Evolutionary conservation across 2,329 filamentous ascomycete species (phyloP), one percentile per base, ranked within the genome.

Genomic region (Pseudogymnoascus sp.): DNA sequence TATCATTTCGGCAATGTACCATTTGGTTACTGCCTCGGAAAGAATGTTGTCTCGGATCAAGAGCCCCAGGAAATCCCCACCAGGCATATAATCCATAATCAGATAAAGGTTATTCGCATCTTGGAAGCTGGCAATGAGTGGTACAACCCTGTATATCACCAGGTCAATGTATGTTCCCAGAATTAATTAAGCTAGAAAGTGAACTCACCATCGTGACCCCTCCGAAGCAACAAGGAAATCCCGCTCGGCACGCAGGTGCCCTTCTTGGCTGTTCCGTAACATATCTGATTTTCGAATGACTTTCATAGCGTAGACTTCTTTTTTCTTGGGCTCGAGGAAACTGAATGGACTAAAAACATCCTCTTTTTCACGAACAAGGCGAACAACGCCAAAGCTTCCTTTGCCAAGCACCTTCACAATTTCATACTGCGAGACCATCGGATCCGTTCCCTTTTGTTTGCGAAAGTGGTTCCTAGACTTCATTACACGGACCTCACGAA

Each of bases 41-140:
- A 99, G 80, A 2, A 90, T 84, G 65, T 95, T 92, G 71, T 96
- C 90, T 14, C 93, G 86, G 62, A 97, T 89, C 14, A 99, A 78
- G 0, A 97, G 76, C 1, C 90, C 90, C 0, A 99, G 81, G 68
- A 99, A 98, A 73, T 99, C 93, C 0, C 95, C 93, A 0, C 93
- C 95, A 2, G 96, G 89, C 91, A 97, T 97, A 72, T 96, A 99
- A 65, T 98, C 93, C 92, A 98, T 97, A 61, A 97, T 89, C 5
- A 99, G 84, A 70, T 98, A 98, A 5, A 99, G 81, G 69, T 90
- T 91, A 43, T 84, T 82, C 37, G 84, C 79, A 73, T 98, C 95
- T 74, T 98, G 91, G 68, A 98, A 98, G 71, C 91, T 95, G 60
- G 90, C 83, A 60, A 96, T 83, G 37, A 99, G 79, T 0, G 93